phyloP scores from a whole-genome alignment of 805 yeast species.

The Citeromyces nyonsensis region DNA sequence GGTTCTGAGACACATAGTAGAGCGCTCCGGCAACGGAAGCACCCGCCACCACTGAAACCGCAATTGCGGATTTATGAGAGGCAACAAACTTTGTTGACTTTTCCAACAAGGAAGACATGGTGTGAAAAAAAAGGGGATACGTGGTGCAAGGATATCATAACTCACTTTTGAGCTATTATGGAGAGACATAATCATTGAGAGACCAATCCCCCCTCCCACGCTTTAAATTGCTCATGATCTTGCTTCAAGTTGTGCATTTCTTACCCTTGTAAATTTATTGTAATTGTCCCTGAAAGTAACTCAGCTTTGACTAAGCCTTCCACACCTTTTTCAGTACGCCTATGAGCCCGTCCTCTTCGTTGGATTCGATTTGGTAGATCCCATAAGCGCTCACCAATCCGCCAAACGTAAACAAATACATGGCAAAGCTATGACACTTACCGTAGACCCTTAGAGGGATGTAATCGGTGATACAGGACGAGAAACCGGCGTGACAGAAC shows the following conservation, averaged over 20 bases:
- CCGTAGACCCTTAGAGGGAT: slow-evolving; percentile 68
- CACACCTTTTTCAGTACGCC: slow-evolving; percentile 20
- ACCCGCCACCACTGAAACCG: slow-evolving; percentile 33
- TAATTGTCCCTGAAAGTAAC: too few relatives aligned
- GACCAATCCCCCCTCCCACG: too few relatives aligned
- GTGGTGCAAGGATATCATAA: too few relatives aligned
- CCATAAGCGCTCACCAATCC: slow-evolving; percentile 60
- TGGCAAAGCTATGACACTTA: slow-evolving; percentile 40
- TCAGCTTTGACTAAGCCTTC: slow-evolving; percentile 15
- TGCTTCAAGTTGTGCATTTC: too few relatives aligned
- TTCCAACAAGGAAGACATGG: slow-evolving; percentile 4
- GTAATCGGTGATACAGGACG: slow-evolving; percentile 65
- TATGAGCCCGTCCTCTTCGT: slow-evolving; percentile 47
- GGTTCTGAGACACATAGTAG: slow-evolving; percentile 21
- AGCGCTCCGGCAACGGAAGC: slow-evolving; percentile 31
- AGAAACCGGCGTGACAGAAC: slow-evolving; percentile 60
- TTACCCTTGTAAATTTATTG: too few relatives aligned
- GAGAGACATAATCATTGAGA: too few relatives aligned
- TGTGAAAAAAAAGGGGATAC: too few relatives aligned
- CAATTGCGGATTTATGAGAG: slow-evolving; percentile 32
- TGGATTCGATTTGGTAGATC: slow-evolving; percentile 44
- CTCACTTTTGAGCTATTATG: too few relatives aligned
- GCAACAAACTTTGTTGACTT: slow-evolving; percentile 20
- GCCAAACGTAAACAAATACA: slow-evolving; percentile 46
- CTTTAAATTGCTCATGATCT: too few relatives aligned